These are phyloP conservation scores for Phylloporus arenicola DNA, from an alignment of 768 basidiomycete genomes.

Conservation along the genomic window DNA sequence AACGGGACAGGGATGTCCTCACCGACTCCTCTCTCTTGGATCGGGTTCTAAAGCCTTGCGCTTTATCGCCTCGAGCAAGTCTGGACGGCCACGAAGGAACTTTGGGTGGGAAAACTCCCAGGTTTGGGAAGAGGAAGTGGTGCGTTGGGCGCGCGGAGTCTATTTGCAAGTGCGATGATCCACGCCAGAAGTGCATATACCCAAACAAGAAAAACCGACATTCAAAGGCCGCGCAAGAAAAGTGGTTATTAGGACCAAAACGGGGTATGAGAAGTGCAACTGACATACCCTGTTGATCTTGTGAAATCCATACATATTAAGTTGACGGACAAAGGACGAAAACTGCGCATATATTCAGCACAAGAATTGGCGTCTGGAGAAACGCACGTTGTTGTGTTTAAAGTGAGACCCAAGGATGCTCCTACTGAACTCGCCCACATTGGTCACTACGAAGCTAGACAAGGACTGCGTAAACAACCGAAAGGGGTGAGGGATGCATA, in stretches of 20 bases:
- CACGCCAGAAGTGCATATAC: conserved; percentile 2
- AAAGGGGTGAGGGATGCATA: not conserved
- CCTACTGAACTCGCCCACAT: conserved; percentile 80
- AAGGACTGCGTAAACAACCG: not conserved
- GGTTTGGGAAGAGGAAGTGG: conserved; percentile 73
- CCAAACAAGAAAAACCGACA: conserved; percentile 1
- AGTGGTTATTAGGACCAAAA: conserved; percentile 10
- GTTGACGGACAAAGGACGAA: conserved; percentile 89
- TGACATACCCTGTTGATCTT: conserved; percentile 78
- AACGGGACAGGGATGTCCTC: not conserved
- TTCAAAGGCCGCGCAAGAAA: not conserved
- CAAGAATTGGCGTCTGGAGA: conserved; percentile 14
- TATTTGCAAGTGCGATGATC: conserved; percentile 23
- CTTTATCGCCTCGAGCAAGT: conserved; percentile 81
- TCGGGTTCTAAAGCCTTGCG: conserved; percentile 82
- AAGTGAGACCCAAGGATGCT: conserved; percentile 83
- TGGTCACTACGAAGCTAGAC: conserved; percentile 71
- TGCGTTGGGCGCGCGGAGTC: conserved; percentile 80
- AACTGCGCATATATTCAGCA: conserved; percentile 46
- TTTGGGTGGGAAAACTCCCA: conserved; percentile 90
- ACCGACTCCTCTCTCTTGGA: conserved; percentile 41
- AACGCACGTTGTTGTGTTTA: conserved; percentile 81
- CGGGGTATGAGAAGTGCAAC: not conserved
- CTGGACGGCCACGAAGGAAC: conserved; percentile 74
- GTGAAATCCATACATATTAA: conserved; percentile 96